Evolutionary conservation across 2,329 filamentous ascomycete genomes (phyloP), one percentile per base, ranked within the genome.

Genomic region (Talaromyces pinophilus): DNA sequence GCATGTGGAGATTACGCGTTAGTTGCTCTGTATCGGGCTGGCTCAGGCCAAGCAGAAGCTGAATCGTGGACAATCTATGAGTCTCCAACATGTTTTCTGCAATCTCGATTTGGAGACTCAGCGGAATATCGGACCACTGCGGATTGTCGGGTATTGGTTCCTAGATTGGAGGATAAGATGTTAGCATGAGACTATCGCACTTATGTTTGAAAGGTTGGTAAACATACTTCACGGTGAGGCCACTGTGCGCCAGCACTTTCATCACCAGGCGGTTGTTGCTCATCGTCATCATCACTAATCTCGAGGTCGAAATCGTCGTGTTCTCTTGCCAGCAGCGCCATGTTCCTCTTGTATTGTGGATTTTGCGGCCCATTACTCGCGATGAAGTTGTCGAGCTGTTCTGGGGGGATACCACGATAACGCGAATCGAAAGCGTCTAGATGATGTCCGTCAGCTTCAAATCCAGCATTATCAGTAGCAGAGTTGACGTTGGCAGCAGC

Each of bases 61-160:
- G 71, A 25, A 72, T 69, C 2, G 62, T 68, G 17, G 62, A 30
- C 71, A 73, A 76, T 6, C 42, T 68, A 44, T 72, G 66, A 3
- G 54, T 30, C 15, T 71, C 65, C 28, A 74, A 61, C 33, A 79
- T 69, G 59, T 79, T 80, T 11, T 72, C 67, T 19, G 74, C 65
- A 15, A 80, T 79, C 61, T 80, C 78, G 3, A 74, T 71, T 64
- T 76, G 75, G 22, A 81, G 69, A 3, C 69, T 70, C 17, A 67
- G 69, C 17, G 71, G 69, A 5, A 81, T 67, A 44, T 79, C 76
- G 22, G 55, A 63, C 79, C 78, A 81, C 61, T 70, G 46, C 10
- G 73, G 73, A 38, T 71, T 57, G 4, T 62, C 48, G 10, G 67
- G 66, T 59, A 69, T 44, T 33, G 42, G 11, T 30, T 38, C 59